Evolutionary conservation across 1,139 yeast genomes (phyloP).

Genomic region (Yamadazyma oceani): DNA sequence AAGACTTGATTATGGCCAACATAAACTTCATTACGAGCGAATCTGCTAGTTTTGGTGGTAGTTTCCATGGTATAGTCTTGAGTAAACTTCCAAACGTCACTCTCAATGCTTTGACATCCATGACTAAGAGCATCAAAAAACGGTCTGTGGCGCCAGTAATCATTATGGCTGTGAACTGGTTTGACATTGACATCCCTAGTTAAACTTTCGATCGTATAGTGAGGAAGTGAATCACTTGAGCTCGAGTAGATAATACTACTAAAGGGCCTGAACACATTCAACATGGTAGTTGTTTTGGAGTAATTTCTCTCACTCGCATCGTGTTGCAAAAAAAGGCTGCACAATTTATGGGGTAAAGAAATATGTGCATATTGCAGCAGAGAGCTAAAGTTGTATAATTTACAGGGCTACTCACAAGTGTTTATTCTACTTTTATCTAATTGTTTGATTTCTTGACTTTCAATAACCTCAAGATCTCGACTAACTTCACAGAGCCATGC

Average conservation of each 20-base stretch:
- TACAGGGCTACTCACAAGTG: no score
- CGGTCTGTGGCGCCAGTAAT: conserved; percentile 68
- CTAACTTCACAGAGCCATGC: conserved; percentile 46
- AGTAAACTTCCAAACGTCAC: conserved; percentile 64
- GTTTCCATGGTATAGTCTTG: conserved; percentile 24
- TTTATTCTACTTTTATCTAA: no score
- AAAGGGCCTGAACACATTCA: conserved; percentile 16
- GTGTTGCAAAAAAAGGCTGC: no score
- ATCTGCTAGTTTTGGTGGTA: conserved; percentile 19
- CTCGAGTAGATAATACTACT: background rate
- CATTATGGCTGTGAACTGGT: conserved; percentile 72
- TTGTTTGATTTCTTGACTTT: conserved; percentile 15
- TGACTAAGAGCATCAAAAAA: conserved; percentile 58
- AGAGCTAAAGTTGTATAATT: no score
- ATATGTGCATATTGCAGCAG: background rate
- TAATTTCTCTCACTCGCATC: no score
- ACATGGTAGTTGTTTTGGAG: conserved; percentile 6
- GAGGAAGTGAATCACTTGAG: conserved; percentile 1
- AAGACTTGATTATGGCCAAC: conserved; percentile 65
- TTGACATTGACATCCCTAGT: conserved; percentile 51
- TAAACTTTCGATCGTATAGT: conserved; percentile 29
- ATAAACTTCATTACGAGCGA: conserved; percentile 43
- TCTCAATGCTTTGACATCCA: conserved; percentile 67
- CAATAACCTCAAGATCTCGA: conserved; percentile 36
- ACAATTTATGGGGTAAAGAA: background rate